Evolutionary conservation across 106 monocot species (phyloP), one percentile per base, ranked within the genome.

Genomic region (Posidonia australis): DNA sequence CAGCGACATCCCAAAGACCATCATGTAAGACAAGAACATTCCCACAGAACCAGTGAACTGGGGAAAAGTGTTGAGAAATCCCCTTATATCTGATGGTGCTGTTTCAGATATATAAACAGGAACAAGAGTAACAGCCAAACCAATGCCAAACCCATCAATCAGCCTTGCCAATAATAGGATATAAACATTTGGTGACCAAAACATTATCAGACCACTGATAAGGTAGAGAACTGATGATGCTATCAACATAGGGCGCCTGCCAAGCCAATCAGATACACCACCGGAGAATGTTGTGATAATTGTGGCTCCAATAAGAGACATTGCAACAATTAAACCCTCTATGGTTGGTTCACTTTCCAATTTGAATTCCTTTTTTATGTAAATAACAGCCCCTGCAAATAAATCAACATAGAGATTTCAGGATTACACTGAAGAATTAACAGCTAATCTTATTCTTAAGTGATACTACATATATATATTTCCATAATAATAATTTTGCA

Each of bases 111-210:
- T 74, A 32, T 74, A 74, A 21, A 74, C 13, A 13, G 73, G 73
- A 44, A 74, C 48, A 22, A 66, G 66, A 28, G 73, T 74, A 16
- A 74, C 66, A 23, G 64, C 65, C 48, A 74, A 59, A 28, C 73
- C 73, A 32, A 74, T 66, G 5, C 73, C 73, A 23, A 74, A 58
- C 0, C 73, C 73, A 66, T 59, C 65, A 1, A 74, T 66, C 4
- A 74, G 54, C 32, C 73, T 64, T 31, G 66, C 73, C 31, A 74
- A 16, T 1, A 74, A 55, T 36, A 74, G 44, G 45, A 59, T 45
- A 22, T 74, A 74, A 18, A 74, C 73, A 58, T 59, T 74, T 1
- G 73, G 73, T 19, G 73, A 74, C 73, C 73, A 74, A n/a, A 74
- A 19, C 73, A 74, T 74, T 14, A 74, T 43, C 1, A 66, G n/a